Conservation (phyloP, 148 eudicot species). For the Camellia japonica region DNA sequence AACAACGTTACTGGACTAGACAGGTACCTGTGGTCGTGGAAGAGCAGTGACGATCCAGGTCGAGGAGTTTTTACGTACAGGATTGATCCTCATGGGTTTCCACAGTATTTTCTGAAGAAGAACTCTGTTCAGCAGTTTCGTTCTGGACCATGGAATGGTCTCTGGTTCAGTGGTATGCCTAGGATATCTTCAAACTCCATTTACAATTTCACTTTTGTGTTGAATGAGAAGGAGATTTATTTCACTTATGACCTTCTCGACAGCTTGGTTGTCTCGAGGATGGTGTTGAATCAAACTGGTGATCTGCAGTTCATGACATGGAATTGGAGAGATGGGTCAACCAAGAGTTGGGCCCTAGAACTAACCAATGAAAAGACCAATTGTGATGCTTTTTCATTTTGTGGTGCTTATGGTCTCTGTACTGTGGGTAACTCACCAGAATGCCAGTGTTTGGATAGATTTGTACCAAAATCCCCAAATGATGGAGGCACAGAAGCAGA, state of each 20-base stretch:
- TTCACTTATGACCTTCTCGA: neutral
- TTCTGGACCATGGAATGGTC: neutral
- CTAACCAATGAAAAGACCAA: too few relatives aligned
- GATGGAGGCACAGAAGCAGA: constrained; percentile 23
- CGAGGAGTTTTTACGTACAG: neutral
- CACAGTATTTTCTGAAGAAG: neutral
- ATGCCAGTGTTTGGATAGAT: constrained; percentile 29
- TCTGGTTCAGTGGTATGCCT: neutral
- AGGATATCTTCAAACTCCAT: neutral
- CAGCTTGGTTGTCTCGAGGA: neutral
- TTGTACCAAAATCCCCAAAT: constrained; percentile 18
- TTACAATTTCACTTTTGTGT: neutral
- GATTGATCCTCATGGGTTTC: neutral
- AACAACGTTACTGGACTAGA: constrained; percentile 6
- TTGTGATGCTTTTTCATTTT: constrained; percentile 11
- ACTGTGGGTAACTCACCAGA: constrained; percentile 4
- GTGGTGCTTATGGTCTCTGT: constrained; percentile 30
- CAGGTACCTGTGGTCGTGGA: neutral
- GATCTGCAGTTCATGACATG: neutral
- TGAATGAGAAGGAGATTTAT: neutral
- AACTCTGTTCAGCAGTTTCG: neutral
- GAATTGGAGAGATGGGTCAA: neutral
- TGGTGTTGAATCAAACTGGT: neutral
- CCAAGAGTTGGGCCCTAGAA: neutral
- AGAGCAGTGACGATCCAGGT: neutral